Evolutionary conservation across 805 yeast species (phyloP).

Genomic region (Ogataea zsoltii): DNA sequence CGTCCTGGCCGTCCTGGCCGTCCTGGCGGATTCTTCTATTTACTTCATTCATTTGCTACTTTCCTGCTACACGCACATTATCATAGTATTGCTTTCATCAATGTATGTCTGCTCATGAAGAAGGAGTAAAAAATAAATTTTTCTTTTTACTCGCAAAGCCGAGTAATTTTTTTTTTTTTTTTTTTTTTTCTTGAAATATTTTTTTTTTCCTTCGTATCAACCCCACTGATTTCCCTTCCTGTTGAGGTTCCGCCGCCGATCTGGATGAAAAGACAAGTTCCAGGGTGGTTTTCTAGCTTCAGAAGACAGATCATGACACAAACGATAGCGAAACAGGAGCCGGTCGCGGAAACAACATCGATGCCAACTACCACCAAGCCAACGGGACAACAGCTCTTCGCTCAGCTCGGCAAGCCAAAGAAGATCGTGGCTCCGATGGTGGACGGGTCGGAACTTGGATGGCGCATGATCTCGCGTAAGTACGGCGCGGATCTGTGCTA

Average conservation of each 20-base stretch:
- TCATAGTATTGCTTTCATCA: neutral
- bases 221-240: neutral
- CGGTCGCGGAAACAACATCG: too few relatives aligned
- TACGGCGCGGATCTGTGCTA: conserved; percentile 94
- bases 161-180: neutral
- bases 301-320: neutral
- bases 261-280: neutral
- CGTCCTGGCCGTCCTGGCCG: too few relatives aligned
- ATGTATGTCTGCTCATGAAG: too few relatives aligned
- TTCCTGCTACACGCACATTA: neutral
- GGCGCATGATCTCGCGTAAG: conserved; percentile 83
- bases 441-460: conserved; percentile 93
- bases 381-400: conserved; percentile 68
- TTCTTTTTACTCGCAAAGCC: too few relatives aligned
- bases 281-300: neutral
- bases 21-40: too few relatives aligned
- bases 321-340: conserved; percentile 2
- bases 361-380: conserved; percentile 23
- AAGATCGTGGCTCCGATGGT: conserved; percentile 98
- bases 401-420: conserved; percentile 70
- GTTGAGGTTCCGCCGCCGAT: too few relatives aligned
- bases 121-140: too few relatives aligned
- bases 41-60: neutral
- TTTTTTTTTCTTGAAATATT: neutral
- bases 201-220: neutral